These are phyloP conservation scores for Nepenthes gracilis DNA, from an alignment of 148 eudicot genomes.

Conservation along the genomic window DNA sequence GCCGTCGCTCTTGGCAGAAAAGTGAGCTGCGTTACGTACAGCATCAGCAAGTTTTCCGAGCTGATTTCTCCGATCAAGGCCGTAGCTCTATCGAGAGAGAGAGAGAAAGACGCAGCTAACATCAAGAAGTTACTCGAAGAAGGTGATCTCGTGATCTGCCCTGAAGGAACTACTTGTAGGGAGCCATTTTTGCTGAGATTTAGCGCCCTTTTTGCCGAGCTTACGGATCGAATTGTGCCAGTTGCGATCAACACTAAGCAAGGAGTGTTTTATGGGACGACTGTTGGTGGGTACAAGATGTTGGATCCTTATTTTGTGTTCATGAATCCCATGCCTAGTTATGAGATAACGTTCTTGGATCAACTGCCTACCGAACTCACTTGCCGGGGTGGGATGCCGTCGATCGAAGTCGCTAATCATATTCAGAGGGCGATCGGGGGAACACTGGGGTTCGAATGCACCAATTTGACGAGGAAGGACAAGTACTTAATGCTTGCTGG, in stretches of 20 bases:
- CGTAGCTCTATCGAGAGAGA: constrained; percentile 47
- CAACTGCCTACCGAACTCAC: constrained; percentile 39
- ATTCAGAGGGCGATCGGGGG: constrained; percentile 45
- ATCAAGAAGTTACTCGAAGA: constrained; percentile 39
- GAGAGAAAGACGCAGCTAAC: constrained; percentile 41
- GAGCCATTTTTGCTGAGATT: constrained; percentile 50
- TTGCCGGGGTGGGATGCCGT: constrained; percentile 38
- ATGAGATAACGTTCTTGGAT: constrained; percentile 51
- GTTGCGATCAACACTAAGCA: constrained; percentile 48
- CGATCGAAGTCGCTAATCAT: constrained; percentile 52
- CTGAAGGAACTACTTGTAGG: constrained; percentile 61
- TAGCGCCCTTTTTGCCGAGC: constrained; percentile 56
- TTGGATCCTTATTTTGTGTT: constrained; percentile 50
- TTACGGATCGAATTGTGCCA: constrained; percentile 54
- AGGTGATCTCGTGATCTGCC: constrained; percentile 57
- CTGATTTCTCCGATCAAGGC: constrained; percentile 49
- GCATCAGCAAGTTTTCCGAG: constrained; percentile 51
- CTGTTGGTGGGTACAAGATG: constrained; percentile 31
- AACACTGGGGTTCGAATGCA: constrained; percentile 46
- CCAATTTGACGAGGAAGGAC: constrained; percentile 51
- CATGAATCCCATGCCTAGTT: constrained; percentile 62
- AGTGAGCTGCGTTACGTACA: constrained; percentile 42
- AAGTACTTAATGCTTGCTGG: constrained; percentile 54
- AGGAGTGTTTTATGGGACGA: constrained; percentile 45
- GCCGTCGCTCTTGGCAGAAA: constrained; percentile 46